phyloP scores from a whole-genome alignment of 2,329 filamentous ascomycete species.

The Trichoderma hamatum region DNA sequence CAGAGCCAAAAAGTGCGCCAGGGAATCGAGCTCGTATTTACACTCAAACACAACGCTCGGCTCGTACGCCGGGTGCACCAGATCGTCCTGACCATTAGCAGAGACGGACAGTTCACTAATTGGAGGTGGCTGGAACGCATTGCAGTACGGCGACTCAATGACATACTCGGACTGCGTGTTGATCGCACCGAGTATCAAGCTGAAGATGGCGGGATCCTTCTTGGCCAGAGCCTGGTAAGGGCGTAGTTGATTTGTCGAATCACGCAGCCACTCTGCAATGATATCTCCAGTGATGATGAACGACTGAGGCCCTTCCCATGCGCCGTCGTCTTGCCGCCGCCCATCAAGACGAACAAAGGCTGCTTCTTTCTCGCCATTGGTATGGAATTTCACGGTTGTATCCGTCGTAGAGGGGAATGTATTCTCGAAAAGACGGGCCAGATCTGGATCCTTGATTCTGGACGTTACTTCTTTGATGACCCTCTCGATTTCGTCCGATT shows the following conservation, averaged over 20 bases:
- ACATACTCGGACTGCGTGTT: constrained; percentile 96
- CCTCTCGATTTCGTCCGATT: constrained; percentile 81
- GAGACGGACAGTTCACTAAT: constrained; percentile 74
- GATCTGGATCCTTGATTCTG: constrained; percentile 79
- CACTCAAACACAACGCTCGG: constrained; percentile 89
- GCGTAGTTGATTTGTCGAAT: constrained; percentile 89
- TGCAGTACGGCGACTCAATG: constrained; percentile 94
- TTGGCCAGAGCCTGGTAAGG: constrained; percentile 86
- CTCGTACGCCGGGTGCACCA: constrained; percentile 85
- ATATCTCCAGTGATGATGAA: constrained; percentile 96
- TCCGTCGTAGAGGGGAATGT: constrained; percentile 85
- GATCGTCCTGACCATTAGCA: constrained; percentile 79
- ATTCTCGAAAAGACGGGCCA: constrained; percentile 93
- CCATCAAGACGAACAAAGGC: constrained; percentile 42
- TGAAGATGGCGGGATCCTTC: constrained; percentile 76
- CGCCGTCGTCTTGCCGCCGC: constrained; percentile 52
- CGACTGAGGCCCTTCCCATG: constrained; percentile 83
- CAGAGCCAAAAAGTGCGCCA: constrained; percentile 87
- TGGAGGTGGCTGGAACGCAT: constrained; percentile 93
- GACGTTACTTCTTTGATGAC: constrained; percentile 82
- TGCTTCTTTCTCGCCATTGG: constrained; percentile 57
- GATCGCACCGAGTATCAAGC: constrained; percentile 86
- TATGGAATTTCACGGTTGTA: constrained; percentile 87
- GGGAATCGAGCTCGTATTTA: constrained; percentile 97
- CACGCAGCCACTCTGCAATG: constrained; percentile 88